These are phyloP conservation scores for Corchorus olitorius DNA, from an alignment of 345 rosid species.

Conservation along the genomic window DNA sequence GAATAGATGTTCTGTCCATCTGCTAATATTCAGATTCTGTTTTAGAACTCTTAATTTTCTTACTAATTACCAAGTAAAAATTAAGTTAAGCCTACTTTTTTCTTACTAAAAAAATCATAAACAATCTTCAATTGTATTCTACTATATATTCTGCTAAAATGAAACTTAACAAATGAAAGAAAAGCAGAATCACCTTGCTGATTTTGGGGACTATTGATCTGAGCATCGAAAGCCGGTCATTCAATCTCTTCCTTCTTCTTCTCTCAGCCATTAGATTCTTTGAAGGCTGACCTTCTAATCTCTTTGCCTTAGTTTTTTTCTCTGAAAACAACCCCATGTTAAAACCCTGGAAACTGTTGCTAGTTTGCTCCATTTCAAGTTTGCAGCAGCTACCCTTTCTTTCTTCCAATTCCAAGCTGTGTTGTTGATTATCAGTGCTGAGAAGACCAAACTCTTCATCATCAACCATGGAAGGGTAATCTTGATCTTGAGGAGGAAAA, in stretches of 20 bases:
- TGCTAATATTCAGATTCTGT: conserved; percentile 16
- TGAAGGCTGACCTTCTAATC: conserved; percentile 82
- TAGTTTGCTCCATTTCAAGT: conserved; percentile 39
- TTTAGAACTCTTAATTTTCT: neutral
- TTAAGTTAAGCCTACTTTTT: neutral
- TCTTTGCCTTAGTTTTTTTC: conserved; percentile 53
- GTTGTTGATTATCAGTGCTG: conserved; percentile 22
- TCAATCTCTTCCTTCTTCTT: conserved; percentile 80
- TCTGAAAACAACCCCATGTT: conserved; percentile 43
- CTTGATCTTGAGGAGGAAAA: conserved; percentile 33
- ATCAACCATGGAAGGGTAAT: conserved; percentile 47
- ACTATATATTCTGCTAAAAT: neutral
- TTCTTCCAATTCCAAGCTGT: conserved; percentile 29
- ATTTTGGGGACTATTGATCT: conserved; percentile 95
- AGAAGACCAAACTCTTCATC: conserved; percentile 45
- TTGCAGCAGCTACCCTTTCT: conserved; percentile 36
- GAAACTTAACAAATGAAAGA: conserved; percentile 20
- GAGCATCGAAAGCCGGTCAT: conserved; percentile 84
- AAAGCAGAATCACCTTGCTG: conserved; percentile 62
- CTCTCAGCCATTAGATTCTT: conserved; percentile 93
- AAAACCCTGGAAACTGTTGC: conserved; percentile 29
- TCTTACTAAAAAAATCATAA: neutral
- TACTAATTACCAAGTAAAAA: neutral
- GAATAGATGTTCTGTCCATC: conserved; percentile 58
- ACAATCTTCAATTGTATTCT: neutral